Evolutionary conservation across 148 eudicot species (phyloP).

Genomic region (Camellia sinensis): DNA sequence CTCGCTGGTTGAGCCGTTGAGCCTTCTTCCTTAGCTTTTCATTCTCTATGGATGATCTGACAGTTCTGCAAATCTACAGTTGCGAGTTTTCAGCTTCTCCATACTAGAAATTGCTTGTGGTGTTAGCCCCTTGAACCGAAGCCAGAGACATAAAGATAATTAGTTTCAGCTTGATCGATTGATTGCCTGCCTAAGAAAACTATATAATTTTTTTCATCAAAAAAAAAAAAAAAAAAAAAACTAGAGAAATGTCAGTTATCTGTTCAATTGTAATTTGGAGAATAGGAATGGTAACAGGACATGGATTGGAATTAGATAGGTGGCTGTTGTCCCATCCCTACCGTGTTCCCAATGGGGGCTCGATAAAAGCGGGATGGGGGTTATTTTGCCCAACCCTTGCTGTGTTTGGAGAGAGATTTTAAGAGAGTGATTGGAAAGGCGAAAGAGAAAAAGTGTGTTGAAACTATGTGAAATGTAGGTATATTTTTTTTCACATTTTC

Average conservation of each 20-base stretch:
- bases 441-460: no score
- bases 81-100: conserved; percentile 38
- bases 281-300: no score
- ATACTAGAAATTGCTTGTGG: conserved; percentile 14
- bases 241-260: background rate
- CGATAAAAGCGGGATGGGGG: no score
- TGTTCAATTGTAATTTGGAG: background rate
- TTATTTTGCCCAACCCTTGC: no score
- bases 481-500: no score
- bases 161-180: background rate
- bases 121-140: conserved; percentile 1
- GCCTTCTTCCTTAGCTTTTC: conserved; percentile 42
- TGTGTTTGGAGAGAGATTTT: no score
- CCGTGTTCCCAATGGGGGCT: no score
- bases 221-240: background rate
- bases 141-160: background rate
- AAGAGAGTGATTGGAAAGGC: no score
- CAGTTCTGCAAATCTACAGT: conserved; percentile 38
- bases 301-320: no score
- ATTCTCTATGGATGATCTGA: conserved; percentile 34
- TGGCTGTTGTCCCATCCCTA: no score
- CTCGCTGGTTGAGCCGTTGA: conserved; percentile 38
- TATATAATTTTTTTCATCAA: no score
- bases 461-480: no score
- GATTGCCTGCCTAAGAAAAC: background rate